Conservation (phyloP, 2,329 filamentous ascomycete species). For the Diplodia corticola region DNA sequence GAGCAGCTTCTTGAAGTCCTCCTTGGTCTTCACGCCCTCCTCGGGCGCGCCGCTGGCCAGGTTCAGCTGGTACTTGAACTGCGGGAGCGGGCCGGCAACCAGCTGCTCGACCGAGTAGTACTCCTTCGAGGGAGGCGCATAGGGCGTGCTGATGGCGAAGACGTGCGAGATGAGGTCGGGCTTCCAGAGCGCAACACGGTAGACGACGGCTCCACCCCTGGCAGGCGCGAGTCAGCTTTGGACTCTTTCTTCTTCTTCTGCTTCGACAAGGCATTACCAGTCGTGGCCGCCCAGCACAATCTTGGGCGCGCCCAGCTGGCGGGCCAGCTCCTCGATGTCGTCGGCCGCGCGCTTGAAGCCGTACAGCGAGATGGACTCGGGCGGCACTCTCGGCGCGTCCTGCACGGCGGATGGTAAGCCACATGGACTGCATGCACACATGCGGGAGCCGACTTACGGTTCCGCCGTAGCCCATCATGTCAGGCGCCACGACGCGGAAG, state of each 20-base stretch:
- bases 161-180: constrained; percentile 71
- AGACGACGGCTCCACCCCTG: constrained; percentile 70
- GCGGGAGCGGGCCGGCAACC: constrained; percentile 59
- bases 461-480: constrained; percentile 83
- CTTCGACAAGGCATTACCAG: constrained; percentile 51
- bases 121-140: constrained; percentile 53
- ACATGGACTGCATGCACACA: too few relatives aligned
- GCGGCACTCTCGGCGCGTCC: constrained; percentile 55
- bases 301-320: constrained; percentile 53
- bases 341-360: constrained; percentile 69
- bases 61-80: constrained; percentile 84
- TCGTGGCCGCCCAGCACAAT: constrained; percentile 91
- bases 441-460: constrained; percentile 54
- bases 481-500: constrained; percentile 77
- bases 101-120: constrained; percentile 62
- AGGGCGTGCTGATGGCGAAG: constrained; percentile 82
- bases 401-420: constrained; percentile 26
- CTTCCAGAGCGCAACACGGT: constrained; percentile 71
- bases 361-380: constrained; percentile 63
- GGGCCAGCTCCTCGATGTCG: constrained; percentile 73
- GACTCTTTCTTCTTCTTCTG: not conserved
- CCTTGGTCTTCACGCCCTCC: constrained; percentile 51
- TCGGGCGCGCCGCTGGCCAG: constrained; percentile 57
- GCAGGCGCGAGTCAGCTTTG: not conserved
- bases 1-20: constrained; percentile 69